These are phyloP conservation scores for Colletotrichum horii DNA, from an alignment of 2,329 filamentous ascomycete species.

Conservation along the genomic window DNA sequence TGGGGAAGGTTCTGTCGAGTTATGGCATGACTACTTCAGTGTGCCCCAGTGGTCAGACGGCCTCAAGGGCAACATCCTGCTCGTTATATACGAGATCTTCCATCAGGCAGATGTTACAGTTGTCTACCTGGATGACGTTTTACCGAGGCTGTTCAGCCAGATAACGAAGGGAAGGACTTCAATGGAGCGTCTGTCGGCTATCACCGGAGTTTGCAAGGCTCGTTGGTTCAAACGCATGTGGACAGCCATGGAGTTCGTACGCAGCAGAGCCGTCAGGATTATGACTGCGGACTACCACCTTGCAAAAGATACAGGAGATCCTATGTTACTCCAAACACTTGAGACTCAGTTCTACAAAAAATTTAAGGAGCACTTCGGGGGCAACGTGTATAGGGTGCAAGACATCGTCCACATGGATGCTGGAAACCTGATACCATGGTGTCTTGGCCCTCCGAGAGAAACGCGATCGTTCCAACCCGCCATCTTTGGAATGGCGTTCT, in stretches of 20 bases:
- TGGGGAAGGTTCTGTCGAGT: background rate
- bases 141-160: background rate
- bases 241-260: background rate
- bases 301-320: background rate
- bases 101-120: background rate
- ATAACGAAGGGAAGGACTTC: too few species aligned
- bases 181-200: background rate
- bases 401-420: too few species aligned
- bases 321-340: background rate
- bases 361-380: too few species aligned
- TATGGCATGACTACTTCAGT: background rate
- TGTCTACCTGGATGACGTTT: background rate
- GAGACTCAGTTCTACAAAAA: background rate
- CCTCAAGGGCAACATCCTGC: too few species aligned
- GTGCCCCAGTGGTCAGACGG: too few species aligned
- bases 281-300: background rate
- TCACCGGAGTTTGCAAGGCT: background rate
- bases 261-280: background rate
- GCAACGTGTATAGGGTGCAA: background rate
- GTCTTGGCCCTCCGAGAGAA: too few species aligned
- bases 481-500: too few species aligned
- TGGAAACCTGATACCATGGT: too few species aligned
- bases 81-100: too few species aligned
- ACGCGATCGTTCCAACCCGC: too few species aligned
- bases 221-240: background rate